A percentile compares a stretch with the other conserved stretches of the same genome.
Conservation (phyloP, 2,329 filamentous ascomycete species). For the Sphaerostilbella broomeana region DNA sequence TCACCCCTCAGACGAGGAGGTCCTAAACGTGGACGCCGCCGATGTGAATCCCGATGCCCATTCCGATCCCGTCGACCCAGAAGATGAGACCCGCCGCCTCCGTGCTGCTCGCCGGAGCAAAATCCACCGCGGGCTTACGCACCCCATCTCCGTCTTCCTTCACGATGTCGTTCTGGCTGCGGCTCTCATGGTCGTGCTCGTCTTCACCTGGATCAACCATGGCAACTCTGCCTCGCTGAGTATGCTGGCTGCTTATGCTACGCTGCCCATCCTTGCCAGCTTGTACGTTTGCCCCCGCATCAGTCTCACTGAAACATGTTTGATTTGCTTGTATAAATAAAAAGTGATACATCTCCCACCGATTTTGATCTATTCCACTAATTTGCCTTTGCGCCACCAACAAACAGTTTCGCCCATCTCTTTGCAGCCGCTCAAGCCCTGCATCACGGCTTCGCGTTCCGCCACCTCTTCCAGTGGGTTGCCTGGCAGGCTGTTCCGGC, state of each 20-base stretch:
- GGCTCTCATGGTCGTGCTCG: conserved; percentile 32
- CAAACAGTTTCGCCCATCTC: conserved; percentile 34
- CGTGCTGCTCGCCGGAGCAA: conserved; percentile 2
- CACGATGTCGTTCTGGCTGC: conserved; percentile 31
- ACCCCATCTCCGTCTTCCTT: conserved; percentile 33
- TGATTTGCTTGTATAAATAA: background rate
- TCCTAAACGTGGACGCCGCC: no score
- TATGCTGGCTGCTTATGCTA: conserved; percentile 38
- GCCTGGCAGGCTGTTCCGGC: conserved; percentile 33
- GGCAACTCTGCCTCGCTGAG: conserved; percentile 24
- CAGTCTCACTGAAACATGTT: background rate
- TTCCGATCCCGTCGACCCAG: conserved; percentile 3
- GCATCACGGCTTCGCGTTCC: conserved; percentile 35
- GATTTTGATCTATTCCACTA: no score
- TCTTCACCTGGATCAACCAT: conserved; percentile 34
- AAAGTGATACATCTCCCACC: no score
- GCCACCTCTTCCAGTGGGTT: conserved; percentile 31
- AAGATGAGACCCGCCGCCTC: no score
- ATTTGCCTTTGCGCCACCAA: no score
- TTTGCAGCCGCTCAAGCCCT: conserved; percentile 32
- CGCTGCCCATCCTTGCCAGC: conserved; percentile 34
- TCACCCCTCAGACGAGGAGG: no score
- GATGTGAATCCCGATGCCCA: conserved; percentile 7
- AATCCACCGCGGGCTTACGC: conserved; percentile 14
- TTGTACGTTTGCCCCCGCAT: conserved; percentile 26